A percentile compares a stretch with the other conserved stretches of the same genome.
Evolutionary conservation across 2,329 filamentous ascomycete species (phyloP).

Genomic region (Byssothecium circinans): DNA sequence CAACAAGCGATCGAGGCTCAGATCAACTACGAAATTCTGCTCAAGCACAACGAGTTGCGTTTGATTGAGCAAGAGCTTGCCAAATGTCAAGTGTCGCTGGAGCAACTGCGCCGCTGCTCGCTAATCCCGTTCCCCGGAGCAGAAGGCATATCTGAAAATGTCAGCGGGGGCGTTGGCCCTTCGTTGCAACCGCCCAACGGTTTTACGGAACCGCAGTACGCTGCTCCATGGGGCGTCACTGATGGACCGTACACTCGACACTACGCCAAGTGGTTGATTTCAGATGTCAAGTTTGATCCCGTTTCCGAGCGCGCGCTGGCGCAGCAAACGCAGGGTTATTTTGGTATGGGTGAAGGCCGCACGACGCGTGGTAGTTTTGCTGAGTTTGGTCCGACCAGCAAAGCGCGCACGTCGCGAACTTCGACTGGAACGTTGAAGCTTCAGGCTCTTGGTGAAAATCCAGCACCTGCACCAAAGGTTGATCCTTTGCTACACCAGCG

Average conservation of each 20-base stretch:
- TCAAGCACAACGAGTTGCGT: conserved; percentile 93
- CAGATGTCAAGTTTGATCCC: conserved; percentile 79
- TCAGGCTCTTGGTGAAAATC: conserved; percentile 46
- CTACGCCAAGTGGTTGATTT: conserved; percentile 93
- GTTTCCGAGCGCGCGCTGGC: conserved; percentile 42
- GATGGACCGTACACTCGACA: conserved; percentile 93
- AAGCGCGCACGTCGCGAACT: conserved; percentile 60
- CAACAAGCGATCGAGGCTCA: conserved; percentile 79
- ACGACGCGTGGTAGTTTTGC: conserved; percentile 75
- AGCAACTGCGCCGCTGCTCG: conserved; percentile 90
- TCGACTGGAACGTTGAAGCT: conserved; percentile 55
- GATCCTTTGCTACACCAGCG: conserved; percentile 84
- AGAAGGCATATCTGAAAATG: conserved; percentile 65
- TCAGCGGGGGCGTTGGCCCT: conserved; percentile 74
- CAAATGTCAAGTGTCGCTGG: conserved; percentile 90
- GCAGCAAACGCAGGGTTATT: conserved; percentile 41
- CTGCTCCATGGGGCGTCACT: conserved; percentile 84
- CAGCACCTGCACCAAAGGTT: conserved; percentile 61
- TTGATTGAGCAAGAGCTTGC: conserved; percentile 95
- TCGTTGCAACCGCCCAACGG: conserved; percentile 65
- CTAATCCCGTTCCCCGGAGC: conserved; percentile 85
- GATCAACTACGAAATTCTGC: conserved; percentile 85
- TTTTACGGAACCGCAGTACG: conserved; percentile 71
- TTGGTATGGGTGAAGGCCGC: conserved; percentile 63
- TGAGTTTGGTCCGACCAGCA: conserved; percentile 54